Conservation (phyloP, 352 stramenopile genomes). For the Pelagophyceae sp. region DNA sequence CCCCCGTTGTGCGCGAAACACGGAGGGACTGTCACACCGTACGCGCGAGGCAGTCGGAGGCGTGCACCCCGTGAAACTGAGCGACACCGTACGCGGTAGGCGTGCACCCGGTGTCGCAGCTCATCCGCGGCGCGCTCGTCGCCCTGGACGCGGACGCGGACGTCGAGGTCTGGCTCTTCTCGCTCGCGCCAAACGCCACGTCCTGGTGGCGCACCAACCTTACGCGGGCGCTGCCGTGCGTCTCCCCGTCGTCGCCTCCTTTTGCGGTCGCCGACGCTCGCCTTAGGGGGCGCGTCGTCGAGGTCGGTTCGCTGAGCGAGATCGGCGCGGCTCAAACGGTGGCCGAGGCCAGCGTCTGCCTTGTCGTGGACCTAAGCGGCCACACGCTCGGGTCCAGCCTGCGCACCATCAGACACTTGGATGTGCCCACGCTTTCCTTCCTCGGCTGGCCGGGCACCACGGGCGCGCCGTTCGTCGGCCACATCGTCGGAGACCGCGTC, state of each 20-base stretch:
- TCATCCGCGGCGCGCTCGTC: constrained; percentile 55
- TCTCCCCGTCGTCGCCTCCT: constrained; percentile 52
- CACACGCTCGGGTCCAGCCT: constrained; percentile 66
- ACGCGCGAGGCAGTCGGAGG: too few species aligned
- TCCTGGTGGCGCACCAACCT: constrained; percentile 73
- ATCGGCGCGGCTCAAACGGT: constrained; percentile 44
- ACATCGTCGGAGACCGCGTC: constrained; percentile 53
- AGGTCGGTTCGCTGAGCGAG: constrained; percentile 35
- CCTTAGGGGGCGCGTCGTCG: neutral
- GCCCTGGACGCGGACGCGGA: constrained; percentile 36
- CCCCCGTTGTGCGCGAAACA: too few species aligned
- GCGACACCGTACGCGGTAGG: too few species aligned
- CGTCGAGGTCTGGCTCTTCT: constrained; percentile 60
- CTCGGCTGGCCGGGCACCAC: constrained; percentile 65
- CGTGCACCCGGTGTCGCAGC: constrained; percentile 57
- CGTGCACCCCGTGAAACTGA: too few species aligned
- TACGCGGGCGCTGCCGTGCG: constrained; percentile 51
- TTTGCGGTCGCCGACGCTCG: neutral
- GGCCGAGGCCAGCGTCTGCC: constrained; percentile 50
- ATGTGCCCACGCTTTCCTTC: constrained; percentile 36
- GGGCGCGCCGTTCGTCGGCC: constrained; percentile 51
- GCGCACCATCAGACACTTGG: neutral
- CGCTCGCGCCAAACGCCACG: constrained; percentile 42
- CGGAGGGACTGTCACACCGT: too few species aligned
- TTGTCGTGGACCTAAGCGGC: constrained; percentile 68